Percentiles rank a stretch among this genome's conserved stretches.
These are phyloP conservation scores for Nicotiana tomentosiformis DNA, from an alignment of 257 asterid species.

Conservation along the genomic window DNA sequence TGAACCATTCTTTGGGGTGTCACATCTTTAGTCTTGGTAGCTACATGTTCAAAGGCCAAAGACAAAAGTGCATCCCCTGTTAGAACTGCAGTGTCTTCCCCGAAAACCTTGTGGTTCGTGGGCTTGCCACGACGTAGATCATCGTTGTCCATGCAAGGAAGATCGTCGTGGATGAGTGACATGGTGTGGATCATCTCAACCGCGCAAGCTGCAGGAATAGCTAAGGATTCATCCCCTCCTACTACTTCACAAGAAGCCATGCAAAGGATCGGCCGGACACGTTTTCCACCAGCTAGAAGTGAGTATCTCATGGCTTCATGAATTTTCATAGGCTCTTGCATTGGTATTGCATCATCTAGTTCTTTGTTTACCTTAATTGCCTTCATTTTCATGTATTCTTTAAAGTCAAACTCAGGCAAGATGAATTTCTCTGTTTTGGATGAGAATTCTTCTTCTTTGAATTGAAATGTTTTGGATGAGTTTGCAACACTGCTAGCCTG, in stretches of 20 bases:
- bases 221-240: slow-evolving; percentile 45
- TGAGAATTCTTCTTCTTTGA: slow-evolving; percentile 14
- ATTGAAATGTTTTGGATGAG: slow-evolving; percentile 10
- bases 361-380: slow-evolving; percentile 43
- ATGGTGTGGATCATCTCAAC: slow-evolving; percentile 71
- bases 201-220: slow-evolving; percentile 55
- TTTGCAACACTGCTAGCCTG: slow-evolving; percentile 25
- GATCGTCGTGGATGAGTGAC: slow-evolving; percentile 73
- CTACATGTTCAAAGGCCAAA: slow-evolving; percentile 53
- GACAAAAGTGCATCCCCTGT: slow-evolving; percentile 67
- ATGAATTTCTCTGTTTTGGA: background rate
- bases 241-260: slow-evolving; percentile 56
- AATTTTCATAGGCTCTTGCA: slow-evolving; percentile 45
- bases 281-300: slow-evolving; percentile 65
- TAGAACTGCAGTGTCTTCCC: slow-evolving; percentile 56
- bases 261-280: slow-evolving; percentile 59
- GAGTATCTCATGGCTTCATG: slow-evolving; percentile 69
- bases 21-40: slow-evolving; percentile 32
- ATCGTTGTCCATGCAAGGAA: slow-evolving; percentile 71
- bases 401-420: slow-evolving; percentile 34
- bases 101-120: slow-evolving; percentile 58
- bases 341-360: slow-evolving; percentile 50
- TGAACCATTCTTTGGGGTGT: slow-evolving; percentile 24
- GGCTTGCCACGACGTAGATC: slow-evolving; percentile 60
- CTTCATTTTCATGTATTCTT: slow-evolving; percentile 41